Percentiles rank a stretch among this genome's conserved stretches.
These are phyloP conservation scores for Pseudomassariella vexata DNA, from an alignment of 2,329 filamentous ascomycete species.

Conservation along the genomic window DNA sequence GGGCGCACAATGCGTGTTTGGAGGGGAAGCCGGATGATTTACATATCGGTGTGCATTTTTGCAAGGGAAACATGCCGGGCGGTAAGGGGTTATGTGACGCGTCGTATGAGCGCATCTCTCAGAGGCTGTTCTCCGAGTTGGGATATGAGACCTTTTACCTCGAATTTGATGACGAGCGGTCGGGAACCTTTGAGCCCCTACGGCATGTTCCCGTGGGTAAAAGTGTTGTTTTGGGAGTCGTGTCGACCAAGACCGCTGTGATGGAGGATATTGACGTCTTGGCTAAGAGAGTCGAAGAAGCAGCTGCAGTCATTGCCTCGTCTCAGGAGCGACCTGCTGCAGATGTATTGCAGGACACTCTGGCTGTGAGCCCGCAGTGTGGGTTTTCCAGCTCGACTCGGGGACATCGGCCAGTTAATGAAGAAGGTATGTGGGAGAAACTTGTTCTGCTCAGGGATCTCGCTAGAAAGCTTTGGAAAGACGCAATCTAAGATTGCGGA, in stretches of 20 bases:
- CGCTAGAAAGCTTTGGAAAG: slow-evolving; percentile 16
- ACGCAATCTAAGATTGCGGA: no score
- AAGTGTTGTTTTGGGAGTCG: slow-evolving; percentile 44
- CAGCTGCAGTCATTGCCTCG: slow-evolving; percentile 51
- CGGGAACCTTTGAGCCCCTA: slow-evolving; percentile 43
- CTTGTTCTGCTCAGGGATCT: slow-evolving; percentile 18
- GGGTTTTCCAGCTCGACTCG: slow-evolving; percentile 29
- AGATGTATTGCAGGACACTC: slow-evolving; percentile 43
- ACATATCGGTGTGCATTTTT: slow-evolving; percentile 59
- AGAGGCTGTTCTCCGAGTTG: slow-evolving; percentile 41
- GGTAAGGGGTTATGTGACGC: slow-evolving; percentile 45
- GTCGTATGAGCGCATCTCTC: slow-evolving; percentile 44
- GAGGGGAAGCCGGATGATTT: slow-evolving; percentile 47
- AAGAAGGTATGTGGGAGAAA: slow-evolving; percentile 22
- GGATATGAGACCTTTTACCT: slow-evolving; percentile 46
- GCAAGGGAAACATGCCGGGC: slow-evolving; percentile 41
- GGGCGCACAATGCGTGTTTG: slow-evolving; percentile 56
- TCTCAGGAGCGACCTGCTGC: slow-evolving; percentile 46
- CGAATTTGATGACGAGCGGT: slow-evolving; percentile 44
- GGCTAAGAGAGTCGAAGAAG: slow-evolving; percentile 35
- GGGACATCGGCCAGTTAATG: slow-evolving; percentile 20
- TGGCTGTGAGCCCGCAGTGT: slow-evolving; percentile 54
- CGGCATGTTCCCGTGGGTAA: slow-evolving; percentile 40
- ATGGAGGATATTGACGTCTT: slow-evolving; percentile 39
- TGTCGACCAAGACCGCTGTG: slow-evolving; percentile 42